phyloP scores from a whole-genome alignment of 352 stramenopile genomes.

The Hyaloperonospora arabidopsidis region DNA sequence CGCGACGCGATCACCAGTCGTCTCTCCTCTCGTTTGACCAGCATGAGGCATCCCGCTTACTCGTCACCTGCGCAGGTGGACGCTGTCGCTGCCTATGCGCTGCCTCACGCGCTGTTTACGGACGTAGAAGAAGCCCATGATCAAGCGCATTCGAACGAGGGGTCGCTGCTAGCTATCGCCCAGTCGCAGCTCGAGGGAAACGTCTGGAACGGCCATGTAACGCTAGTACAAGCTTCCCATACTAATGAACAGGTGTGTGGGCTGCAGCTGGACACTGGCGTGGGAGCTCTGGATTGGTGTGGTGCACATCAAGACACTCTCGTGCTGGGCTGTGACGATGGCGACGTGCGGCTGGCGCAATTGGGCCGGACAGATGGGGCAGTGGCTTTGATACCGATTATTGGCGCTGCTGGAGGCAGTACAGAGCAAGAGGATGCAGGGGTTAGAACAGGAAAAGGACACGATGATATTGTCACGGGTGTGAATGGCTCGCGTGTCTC shows the following conservation, averaged over 20 bases:
- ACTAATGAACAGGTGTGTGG: constrained; percentile 38
- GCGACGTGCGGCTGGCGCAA: constrained; percentile 49
- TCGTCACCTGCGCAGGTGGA: constrained; percentile 37
- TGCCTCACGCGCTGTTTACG: constrained; percentile 20
- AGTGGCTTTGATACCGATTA: constrained; percentile 34
- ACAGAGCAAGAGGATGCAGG: constrained; percentile 7
- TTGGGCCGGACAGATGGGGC: constrained; percentile 30
- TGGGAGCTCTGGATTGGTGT: constrained; percentile 50
- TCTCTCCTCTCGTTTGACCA: background rate
- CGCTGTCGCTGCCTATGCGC: constrained; percentile 30
- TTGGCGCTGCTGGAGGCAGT: background rate
- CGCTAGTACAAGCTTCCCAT: constrained; percentile 36
- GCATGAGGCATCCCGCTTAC: constrained; percentile 19
- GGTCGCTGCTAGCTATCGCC: constrained; percentile 50
- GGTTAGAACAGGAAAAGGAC: constrained; percentile 25
- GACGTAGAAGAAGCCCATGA: constrained; percentile 11
- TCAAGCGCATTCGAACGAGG: constrained; percentile 6
- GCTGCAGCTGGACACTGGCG: constrained; percentile 38
- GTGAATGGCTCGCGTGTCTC: constrained; percentile 39
- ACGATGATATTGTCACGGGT: constrained; percentile 66
- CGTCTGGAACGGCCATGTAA: constrained; percentile 54
- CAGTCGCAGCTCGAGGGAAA: constrained; percentile 71
- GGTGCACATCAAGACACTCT: constrained; percentile 42
- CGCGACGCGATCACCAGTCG: background rate
- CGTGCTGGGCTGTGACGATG: constrained; percentile 60